Evolutionary conservation across 768 basidiomycete genomes (phyloP).

Genomic region (Termitomyces sp.): DNA sequence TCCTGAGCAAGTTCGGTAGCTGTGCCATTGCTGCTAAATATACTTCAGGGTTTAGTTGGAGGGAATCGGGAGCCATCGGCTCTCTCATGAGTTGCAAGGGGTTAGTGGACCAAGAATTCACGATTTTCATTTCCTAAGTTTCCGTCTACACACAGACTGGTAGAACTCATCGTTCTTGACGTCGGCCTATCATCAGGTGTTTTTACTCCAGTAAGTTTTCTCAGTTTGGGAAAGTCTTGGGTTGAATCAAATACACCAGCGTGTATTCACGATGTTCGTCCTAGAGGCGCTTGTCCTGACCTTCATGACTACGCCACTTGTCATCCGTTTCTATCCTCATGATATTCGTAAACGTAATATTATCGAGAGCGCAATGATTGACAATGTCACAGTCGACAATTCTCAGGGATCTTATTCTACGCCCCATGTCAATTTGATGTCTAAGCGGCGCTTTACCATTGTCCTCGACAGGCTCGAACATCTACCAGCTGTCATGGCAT

Average conservation of each 20-base stretch:
- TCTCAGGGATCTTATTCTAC: background rate
- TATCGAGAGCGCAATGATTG: slow-evolving; percentile 38
- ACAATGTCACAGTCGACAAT: slow-evolving; percentile 22
- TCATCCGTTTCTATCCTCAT: slow-evolving; percentile 61
- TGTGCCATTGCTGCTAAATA: slow-evolving; percentile 67
- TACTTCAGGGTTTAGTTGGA: slow-evolving; percentile 67
- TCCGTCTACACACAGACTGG: slow-evolving; percentile 44
- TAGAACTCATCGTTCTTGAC: slow-evolving; percentile 94
- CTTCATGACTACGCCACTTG: slow-evolving; percentile 80
- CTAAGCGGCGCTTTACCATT: slow-evolving; percentile 56
- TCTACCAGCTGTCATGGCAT: slow-evolving; percentile 82
- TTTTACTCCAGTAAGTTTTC: slow-evolving; percentile 42
- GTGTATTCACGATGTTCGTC: slow-evolving; percentile 94
- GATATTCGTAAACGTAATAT: slow-evolving; percentile 43
- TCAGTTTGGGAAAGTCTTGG: background rate
- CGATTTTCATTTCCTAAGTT: background rate
- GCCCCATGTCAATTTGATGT: slow-evolving; percentile 14
- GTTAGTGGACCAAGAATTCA: slow-evolving; percentile 28
- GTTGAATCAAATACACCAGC: slow-evolving; percentile 20
- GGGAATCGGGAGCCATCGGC: slow-evolving; percentile 82
- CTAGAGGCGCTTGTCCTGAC: slow-evolving; percentile 79
- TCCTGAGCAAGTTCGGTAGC: slow-evolving; percentile 84
- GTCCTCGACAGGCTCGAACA: slow-evolving; percentile 89
- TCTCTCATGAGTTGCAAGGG: slow-evolving; percentile 96
- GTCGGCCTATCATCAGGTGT: slow-evolving; percentile 83